Base-by-base conservation (phyloP, 176 grass and related monocot species). In the Eragrostis nindensis region DNA sequence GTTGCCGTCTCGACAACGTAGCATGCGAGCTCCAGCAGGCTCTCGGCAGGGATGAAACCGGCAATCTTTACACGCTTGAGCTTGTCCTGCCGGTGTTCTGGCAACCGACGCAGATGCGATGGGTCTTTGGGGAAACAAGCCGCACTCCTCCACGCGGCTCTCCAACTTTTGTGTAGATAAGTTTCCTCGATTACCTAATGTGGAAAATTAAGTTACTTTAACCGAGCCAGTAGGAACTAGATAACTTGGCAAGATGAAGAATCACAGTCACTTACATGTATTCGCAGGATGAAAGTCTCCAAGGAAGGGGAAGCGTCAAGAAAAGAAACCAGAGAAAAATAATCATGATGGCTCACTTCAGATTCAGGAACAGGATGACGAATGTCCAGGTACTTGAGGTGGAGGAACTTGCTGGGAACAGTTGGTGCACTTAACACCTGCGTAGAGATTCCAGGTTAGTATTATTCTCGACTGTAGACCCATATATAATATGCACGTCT, bases 251-350 rank as follows among this genome's bases (percentile, higher is more conserved):
- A 71, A 29, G 41, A 47, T 49, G 14, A 71, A 48, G 24, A 46
- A 0, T 24, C 21, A n/a, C n/a, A n/a, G n/a, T n/a, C n/a, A 16
- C 68, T 62, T 81, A 71, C 79, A 61, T 61, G 11, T 48, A 48
- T 48, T 15, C 22, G 12, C 67, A 81, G 29, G 67, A 32, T 46
- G n/a, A 81, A 81, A 32, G 79, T 81, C 18, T 60, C 67, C 41
- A 81, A 81, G 79, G 67, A 81, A 72, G 68, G 79, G 25, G 79
- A 48, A 22, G 68, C 68, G 22, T 81, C 16, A 30, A 81, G 26
- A 30, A 81, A 81, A 19, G 39, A 71, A 46, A 70, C 67, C 16
- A 61, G 26, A 49, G 54, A 81, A 46, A 59, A 71, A 46, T 36
- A 81, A 59, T 81, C 79, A 62, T 81, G 71, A 21, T 43, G 25